These are phyloP conservation scores for Pseudoturritis turrita DNA, from an alignment of 345 rosid species.

Conservation along the genomic window DNA sequence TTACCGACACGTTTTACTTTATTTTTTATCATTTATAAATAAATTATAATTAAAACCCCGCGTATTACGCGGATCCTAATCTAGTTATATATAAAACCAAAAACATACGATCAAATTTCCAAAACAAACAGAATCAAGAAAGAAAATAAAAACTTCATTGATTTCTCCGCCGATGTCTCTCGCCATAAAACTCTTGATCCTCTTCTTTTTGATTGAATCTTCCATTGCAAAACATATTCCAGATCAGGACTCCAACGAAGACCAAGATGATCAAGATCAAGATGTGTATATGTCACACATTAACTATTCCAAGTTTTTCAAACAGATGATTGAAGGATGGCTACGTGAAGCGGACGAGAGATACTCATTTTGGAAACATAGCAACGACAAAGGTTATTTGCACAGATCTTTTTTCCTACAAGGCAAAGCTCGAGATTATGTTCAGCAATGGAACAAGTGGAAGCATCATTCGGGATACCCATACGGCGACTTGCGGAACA, in stretches of 20 bases:
- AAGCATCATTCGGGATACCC: not conserved
- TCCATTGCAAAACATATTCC: not conserved
- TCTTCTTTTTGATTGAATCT: not conserved
- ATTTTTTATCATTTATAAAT: too few relatives aligned
- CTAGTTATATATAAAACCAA: not conserved
- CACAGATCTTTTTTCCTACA: not conserved
- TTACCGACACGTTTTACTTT: too few relatives aligned
- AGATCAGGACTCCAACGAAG: not conserved
- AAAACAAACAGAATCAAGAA: not conserved
- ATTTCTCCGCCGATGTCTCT: not conserved
- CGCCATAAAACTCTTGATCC: not conserved
- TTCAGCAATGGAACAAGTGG: not conserved
- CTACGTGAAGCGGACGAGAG: not conserved
- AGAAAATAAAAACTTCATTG: not conserved
- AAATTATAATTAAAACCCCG: too few relatives aligned
- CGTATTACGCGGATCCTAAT: too few relatives aligned
- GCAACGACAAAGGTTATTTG: not conserved
- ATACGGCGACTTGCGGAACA: not conserved
- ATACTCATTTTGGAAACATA: not conserved
- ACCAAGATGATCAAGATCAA: not conserved
- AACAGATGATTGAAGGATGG: not conserved
- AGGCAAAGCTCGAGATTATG: not conserved
- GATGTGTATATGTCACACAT: not conserved
- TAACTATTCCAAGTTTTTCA: not conserved
- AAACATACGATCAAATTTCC: not conserved